phyloP scores from a whole-genome alignment of 352 stramenopile genomes.

The Globisporangium echinulatum region DNA sequence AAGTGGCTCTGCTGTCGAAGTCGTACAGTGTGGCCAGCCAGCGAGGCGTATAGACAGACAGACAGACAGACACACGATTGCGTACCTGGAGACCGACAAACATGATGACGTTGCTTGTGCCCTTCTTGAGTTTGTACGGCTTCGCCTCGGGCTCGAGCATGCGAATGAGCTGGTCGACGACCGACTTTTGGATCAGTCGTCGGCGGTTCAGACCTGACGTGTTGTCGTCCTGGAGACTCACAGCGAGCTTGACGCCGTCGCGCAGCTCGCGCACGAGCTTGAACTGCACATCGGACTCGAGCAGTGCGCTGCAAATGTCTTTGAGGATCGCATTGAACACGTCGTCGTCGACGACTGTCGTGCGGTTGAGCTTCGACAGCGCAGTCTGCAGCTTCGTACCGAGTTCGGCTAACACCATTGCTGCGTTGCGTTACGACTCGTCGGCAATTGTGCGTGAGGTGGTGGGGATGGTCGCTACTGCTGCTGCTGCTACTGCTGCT shows the following conservation, averaged over 20 bases:
- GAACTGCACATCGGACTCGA: conserved; percentile 88
- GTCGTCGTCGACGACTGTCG: conserved; percentile 87
- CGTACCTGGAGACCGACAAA: conserved; percentile 78
- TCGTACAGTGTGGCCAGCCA: background rate
- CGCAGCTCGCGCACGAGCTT: conserved; percentile 86
- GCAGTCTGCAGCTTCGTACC: conserved; percentile 84
- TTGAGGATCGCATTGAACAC: conserved; percentile 87
- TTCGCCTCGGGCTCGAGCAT: conserved; percentile 86
- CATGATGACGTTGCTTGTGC: conserved; percentile 91
- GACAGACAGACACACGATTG: too few species aligned
- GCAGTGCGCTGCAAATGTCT: conserved; percentile 87
- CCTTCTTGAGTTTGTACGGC: conserved; percentile 89
- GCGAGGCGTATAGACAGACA: background rate
- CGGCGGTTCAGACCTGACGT: conserved; percentile 76
- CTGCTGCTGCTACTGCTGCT: too few species aligned
- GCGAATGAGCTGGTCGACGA: conserved; percentile 85
- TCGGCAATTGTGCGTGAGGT: too few species aligned
- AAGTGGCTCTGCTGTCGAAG: too few species aligned
- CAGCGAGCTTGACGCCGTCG: conserved; percentile 85
- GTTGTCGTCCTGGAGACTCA: conserved; percentile 72
- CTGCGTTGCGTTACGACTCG: too few species aligned
- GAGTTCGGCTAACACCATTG: conserved; percentile 88
- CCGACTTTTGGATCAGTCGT: conserved; percentile 87
- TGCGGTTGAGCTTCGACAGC: conserved; percentile 83
- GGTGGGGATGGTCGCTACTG: too few species aligned